These are phyloP conservation scores for Salix exigua DNA, from an alignment of 345 rosid genomes.

Conservation along the genomic window DNA sequence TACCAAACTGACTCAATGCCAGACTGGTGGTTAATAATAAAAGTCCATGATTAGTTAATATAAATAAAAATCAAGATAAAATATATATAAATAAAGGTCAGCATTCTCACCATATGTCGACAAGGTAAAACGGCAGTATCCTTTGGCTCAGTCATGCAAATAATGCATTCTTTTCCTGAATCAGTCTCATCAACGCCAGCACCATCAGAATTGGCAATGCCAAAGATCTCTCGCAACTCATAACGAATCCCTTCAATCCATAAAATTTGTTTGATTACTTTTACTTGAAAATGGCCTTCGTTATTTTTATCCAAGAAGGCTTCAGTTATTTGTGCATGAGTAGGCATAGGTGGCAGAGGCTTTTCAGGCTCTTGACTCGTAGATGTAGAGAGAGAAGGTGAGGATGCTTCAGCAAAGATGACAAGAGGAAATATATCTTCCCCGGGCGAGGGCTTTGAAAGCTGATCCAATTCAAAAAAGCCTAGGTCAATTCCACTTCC, in stretches of 20 bases:
- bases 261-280: constrained; percentile 38
- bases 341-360: constrained; percentile 10
- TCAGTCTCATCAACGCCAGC: constrained; percentile 28
- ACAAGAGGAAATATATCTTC: constrained; percentile 38
- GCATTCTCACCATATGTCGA: constrained; percentile 45
- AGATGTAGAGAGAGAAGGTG: constrained; percentile 13
- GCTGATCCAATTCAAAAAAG: constrained; percentile 30
- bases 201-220: constrained; percentile 27
- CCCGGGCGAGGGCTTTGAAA: constrained; percentile 27
- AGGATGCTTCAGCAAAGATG: constrained; percentile 34
- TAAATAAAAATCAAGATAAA: not conserved
- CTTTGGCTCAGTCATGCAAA: constrained; percentile 48
- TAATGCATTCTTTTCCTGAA: constrained; percentile 41
- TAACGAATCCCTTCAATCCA: constrained; percentile 36
- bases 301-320: constrained; percentile 31
- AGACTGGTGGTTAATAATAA: not conserved
- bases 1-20: not conserved
- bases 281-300: constrained; percentile 34
- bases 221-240: constrained; percentile 45
- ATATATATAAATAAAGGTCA: not conserved
- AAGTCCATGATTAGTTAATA: not conserved
- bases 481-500: constrained; percentile 48
- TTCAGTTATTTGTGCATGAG: constrained; percentile 41
- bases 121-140: constrained; percentile 46
- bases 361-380: constrained; percentile 11